Evolutionary conservation across 345 rosid genomes (phyloP).

Genomic region (Boechera divaricarpa): DNA sequence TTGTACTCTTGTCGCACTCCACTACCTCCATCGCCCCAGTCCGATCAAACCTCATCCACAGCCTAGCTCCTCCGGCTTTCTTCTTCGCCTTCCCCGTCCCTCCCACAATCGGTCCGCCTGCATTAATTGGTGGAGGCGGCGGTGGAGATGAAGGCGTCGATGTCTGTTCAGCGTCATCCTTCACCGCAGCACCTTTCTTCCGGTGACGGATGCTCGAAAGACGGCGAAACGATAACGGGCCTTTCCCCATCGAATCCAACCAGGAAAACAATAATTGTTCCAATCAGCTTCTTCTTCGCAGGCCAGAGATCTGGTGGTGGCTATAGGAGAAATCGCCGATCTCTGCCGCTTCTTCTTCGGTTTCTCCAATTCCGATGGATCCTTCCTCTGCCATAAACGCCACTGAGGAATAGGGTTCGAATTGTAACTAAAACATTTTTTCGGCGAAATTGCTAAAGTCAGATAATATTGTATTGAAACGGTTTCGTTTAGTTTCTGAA

Average conservation of each 20-base stretch:
- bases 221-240: conserved; percentile 53
- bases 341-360: conserved; percentile 21
- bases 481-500: neutral
- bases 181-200: conserved; percentile 46
- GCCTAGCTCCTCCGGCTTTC: conserved; percentile 87
- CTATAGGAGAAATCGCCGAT: conserved; percentile 26
- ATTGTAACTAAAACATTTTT: neutral
- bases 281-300: neutral
- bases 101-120: conserved; percentile 40
- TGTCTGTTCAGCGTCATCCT: conserved; percentile 22
- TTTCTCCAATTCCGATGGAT: conserved; percentile 15
- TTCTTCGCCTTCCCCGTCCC: conserved; percentile 69
- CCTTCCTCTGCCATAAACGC: conserved; percentile 38
- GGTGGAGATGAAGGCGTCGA: conserved; percentile 44
- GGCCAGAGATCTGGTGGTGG: conserved; percentile 1
- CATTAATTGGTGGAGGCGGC: conserved; percentile 16
- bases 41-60: conserved; percentile 86
- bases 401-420: conserved; percentile 31
- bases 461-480: neutral
- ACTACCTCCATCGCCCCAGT: neutral
- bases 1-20: neutral
- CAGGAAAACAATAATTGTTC: neutral
- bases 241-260: conserved; percentile 54
- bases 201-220: conserved; percentile 51
- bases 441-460: neutral